Evolutionary conservation across 2,329 filamentous ascomycete species (phyloP).

Genomic region (Colletotrichum sidae): DNA sequence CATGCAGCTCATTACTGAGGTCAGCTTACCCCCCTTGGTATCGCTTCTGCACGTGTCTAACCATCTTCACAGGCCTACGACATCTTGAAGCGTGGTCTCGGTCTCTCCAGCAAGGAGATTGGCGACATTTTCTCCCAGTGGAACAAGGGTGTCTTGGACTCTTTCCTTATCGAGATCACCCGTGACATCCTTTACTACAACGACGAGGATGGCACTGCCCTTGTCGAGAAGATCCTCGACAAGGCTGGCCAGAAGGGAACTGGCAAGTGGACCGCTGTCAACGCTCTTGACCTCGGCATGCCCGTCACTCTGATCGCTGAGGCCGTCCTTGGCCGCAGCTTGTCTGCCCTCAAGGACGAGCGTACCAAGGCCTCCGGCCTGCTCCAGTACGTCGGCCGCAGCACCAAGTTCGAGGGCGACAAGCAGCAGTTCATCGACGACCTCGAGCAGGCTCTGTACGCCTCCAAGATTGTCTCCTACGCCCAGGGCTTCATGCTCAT

Average conservation of each 20-base stretch:
- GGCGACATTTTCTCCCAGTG: conserved; percentile 93
- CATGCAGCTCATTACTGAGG: conserved; percentile 99
- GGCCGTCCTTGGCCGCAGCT: conserved; percentile 93
- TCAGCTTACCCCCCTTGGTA: conserved; percentile 54
- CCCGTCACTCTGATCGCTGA: conserved; percentile 98
- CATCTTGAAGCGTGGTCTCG: conserved; percentile 98
- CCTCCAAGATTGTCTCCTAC: conserved; percentile 99
- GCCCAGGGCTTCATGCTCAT: conserved; percentile 99
- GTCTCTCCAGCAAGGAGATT: conserved; percentile 91
- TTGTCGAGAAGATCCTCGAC: conserved; percentile 99
- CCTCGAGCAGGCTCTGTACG: conserved; percentile 98
- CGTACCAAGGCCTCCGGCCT: conserved; percentile 83
- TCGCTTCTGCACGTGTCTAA: neutral
- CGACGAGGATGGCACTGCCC: conserved; percentile 89
- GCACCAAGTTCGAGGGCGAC: conserved; percentile 85
- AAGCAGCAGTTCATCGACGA: conserved; percentile 94
- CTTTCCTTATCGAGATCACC: conserved; percentile 99
- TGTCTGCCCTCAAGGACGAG: conserved; percentile 95
- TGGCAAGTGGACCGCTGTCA: conserved; percentile 99
- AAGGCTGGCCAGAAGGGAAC: conserved; percentile 99
- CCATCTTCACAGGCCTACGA: conserved; percentile 84
- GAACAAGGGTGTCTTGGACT: conserved; percentile 99
- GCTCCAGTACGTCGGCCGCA: conserved; percentile 80
- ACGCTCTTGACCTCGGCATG: conserved; percentile 98
- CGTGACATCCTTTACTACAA: conserved; percentile 99